A percentile compares a stretch with the other conserved stretches of the same genome.
Conservation (phyloP, 805 yeast genomes). For the Saturnispora zaruensis region DNA sequence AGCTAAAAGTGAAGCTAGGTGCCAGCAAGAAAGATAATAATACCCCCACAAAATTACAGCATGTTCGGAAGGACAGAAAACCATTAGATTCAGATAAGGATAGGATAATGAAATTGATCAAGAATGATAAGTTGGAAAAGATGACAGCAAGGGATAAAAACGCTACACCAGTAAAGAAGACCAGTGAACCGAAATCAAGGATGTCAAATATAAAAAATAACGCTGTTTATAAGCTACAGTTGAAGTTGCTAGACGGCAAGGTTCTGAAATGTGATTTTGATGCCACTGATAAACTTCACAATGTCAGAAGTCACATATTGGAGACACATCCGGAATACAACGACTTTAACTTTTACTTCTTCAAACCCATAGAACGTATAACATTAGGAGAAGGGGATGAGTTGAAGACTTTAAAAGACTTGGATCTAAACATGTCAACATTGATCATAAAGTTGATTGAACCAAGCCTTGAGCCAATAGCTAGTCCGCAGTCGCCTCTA, state of each 20-base stretch:
- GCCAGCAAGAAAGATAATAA: not conserved
- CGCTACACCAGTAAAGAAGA: not conserved
- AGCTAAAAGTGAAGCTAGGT: not conserved
- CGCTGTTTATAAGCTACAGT: conserved; percentile 35
- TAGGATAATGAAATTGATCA: conserved; percentile 1
- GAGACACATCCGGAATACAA: conserved; percentile 39
- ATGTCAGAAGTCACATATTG: conserved; percentile 58
- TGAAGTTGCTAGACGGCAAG: conserved; percentile 62
- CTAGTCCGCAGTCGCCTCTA: conserved; percentile 19
- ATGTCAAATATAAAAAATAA: conserved; percentile 23
- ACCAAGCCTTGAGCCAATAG: not conserved
- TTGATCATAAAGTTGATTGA: conserved; percentile 58
- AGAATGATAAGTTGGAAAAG: conserved; percentile 4
- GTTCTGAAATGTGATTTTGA: conserved; percentile 45
- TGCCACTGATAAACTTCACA: conserved; percentile 37
- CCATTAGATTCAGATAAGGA: not conserved
- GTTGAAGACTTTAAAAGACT: conserved; percentile 37
- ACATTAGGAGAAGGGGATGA: conserved; percentile 60
- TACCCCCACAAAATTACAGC: not conserved
- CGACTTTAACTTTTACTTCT: conserved; percentile 41
- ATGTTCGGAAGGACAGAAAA: not conserved
- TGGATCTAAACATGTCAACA: conserved; percentile 62
- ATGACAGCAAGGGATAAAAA: not conserved
- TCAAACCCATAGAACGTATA: conserved; percentile 48
- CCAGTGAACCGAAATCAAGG: conserved; percentile 11